Evolutionary conservation across 108 stramenopile genomes (phyloP), one percentile per base, ranked within the genome.

Genomic region (Tribonema minus): DNA sequence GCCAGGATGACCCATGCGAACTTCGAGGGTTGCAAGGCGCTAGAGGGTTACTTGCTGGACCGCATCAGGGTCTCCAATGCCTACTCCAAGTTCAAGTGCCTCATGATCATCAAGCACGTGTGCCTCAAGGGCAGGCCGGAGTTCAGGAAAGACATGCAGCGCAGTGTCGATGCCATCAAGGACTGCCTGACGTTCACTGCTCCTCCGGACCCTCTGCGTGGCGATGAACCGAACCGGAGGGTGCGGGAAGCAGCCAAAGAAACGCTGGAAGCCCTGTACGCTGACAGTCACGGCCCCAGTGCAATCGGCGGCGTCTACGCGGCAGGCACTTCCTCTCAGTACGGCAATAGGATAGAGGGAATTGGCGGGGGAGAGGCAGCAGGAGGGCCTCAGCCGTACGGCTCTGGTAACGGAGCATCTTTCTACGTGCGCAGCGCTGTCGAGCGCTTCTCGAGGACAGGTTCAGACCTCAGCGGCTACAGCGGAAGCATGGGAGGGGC

Each of bases 221-320:
- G 97, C 0, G 97, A 98, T 79, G 91, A 93, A 64, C 90, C 90
- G 39, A 92, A 94, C 78, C 85, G 91, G 38, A 84, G 88, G 60
- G 95, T 98, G 25, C 74, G 95, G 29, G 88, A 87, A 68, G 93
- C 94, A 23, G 97, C 97, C 6, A 95, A 95, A 84, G 97, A 96
- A 37, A 92, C 93, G 27, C 68, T 98, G 69, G 97, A 98, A 68
- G 93, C 91, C 28, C 81, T 98, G 20, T 96, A 94, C 73, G 86
- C 91, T 5, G 76, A 78, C 23, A 33, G 15, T 0, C 54, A 39
- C 23, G 0, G 32, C 15, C 30, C 2, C 4, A 0, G 1, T 0
- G 1, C 15, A 5, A 35, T 20, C 70, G 29, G 6, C 34, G 30
- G 15, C 70, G 3, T 30, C 3, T 12, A 30, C 46, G 27, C 12